These are phyloP conservation scores for Meyerozyma sp. DNA, from an alignment of 1,139 yeast species.

Conservation along the genomic window DNA sequence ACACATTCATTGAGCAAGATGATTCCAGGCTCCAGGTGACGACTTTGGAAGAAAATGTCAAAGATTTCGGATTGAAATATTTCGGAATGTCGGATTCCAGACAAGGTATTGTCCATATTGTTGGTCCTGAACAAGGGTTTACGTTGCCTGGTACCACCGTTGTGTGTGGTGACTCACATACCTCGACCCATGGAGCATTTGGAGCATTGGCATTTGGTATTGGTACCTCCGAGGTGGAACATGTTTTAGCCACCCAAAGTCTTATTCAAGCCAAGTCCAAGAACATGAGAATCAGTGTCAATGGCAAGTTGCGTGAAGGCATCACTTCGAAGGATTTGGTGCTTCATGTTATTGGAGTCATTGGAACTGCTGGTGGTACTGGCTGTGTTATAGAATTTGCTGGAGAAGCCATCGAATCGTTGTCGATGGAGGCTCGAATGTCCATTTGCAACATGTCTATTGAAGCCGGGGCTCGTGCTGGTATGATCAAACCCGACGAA, in stretches of 20 bases:
- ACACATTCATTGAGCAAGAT: conserved; percentile 80
- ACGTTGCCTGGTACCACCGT: conserved; percentile 98
- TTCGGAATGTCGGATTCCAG: conserved; percentile 92
- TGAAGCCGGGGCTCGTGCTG: conserved; percentile 99
- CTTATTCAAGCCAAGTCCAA: conserved; percentile 90
- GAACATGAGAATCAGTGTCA: conserved; percentile 85
- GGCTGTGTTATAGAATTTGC: conserved; percentile 96
- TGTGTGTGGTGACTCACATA: conserved; percentile 98
- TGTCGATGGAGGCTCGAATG: conserved; percentile 99
- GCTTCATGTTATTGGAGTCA: conserved; percentile 89
- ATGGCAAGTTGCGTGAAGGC: conserved; percentile 80
- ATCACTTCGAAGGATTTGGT: conserved; percentile 94
- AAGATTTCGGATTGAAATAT: conserved; percentile 80
- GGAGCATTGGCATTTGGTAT: conserved; percentile 98
- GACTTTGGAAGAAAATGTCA: conserved; percentile 89
- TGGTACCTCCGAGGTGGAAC: conserved; percentile 98
- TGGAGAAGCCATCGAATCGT: conserved; percentile 83
- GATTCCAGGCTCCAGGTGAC: conserved; percentile 90
- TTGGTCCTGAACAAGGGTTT: conserved; percentile 98
- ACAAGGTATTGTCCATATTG: conserved; percentile 97
- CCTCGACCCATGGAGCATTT: conserved; percentile 98
- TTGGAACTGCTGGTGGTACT: conserved; percentile 99
- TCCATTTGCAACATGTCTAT: conserved; percentile 98
- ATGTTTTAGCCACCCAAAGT: conserved; percentile 95
- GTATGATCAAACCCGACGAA: conserved; percentile 96